Evolutionary conservation across 371 early-diverging fungal genomes (phyloP), one percentile per base, ranked within the genome.

Genomic region (Mucor ambiguus): DNA sequence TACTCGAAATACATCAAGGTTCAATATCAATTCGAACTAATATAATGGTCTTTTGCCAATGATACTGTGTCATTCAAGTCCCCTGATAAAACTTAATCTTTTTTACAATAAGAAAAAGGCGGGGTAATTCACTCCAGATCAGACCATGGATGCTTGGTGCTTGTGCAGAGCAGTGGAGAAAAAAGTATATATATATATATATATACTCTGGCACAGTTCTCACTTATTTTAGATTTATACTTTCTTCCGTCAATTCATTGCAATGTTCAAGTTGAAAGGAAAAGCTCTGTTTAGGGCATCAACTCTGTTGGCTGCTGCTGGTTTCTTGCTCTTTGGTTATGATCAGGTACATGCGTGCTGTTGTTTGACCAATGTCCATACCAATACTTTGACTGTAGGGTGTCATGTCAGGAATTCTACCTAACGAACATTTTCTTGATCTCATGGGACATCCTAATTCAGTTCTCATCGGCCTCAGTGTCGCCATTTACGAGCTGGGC

Each of bases 391-490:
- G 20, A 52, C 7, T 52, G 11, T 49, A 74, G 75, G 78, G 78
- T 74, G 83, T 80, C 37, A 80, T 78, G 80, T 82, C 83, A 48
- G 80, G 80, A 74, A 75, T 80, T 26, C 69, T 78, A 43, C 70
- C 79, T 26, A 78, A 72, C 32, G 60, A 78, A 9, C 24, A 29
- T 4, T 82, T 80, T 54, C 63, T 64, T 46, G 46, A 58, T 24
- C 68, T 67, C 18, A 82, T 82, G 83, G 79, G 80, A 29, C 38
- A 67, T 29, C 72, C 77, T 1, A 66, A 67, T 49, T 73, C 78
- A 43, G 58, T 49, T 43, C n/a, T 70, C 14, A 30, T 65, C 8
- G 70, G 66, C 54, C 59, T 62, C 28, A 61, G 65, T 28, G 70
- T 83, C 0, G 79, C 83, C 7, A 59, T 80, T 18, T 79, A 74